A percentile compares a stretch with the other conserved stretches of the same genome.
Evolutionary conservation across 1,139 yeast genomes (phyloP).

Genomic region (Sugiyamaella sp.): DNA sequence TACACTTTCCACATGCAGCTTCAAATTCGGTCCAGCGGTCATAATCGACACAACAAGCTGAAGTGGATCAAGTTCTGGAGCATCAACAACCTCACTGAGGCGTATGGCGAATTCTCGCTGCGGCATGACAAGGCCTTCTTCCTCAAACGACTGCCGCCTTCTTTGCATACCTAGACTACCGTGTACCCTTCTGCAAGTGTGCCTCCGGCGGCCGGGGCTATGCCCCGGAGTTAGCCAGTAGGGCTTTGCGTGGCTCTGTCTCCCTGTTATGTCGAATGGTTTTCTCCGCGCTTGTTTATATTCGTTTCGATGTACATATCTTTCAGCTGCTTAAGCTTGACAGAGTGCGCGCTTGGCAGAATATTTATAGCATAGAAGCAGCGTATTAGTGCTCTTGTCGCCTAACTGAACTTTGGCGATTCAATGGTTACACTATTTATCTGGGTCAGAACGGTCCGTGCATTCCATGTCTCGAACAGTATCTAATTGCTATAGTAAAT

Average conservation of each 20-base stretch:
- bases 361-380: no score
- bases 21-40: constrained; percentile 59
- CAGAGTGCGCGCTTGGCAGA: no score
- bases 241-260: neutral
- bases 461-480: no score
- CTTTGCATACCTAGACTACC: neutral
- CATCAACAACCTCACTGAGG: constrained; percentile 48
- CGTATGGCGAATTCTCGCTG: constrained; percentile 51
- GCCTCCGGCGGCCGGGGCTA: constrained; percentile 4
- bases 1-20: constrained; percentile 67
- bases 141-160: constrained; percentile 23
- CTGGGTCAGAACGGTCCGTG: no score
- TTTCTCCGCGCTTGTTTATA: no score
- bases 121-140: constrained; percentile 79
- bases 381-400: no score
- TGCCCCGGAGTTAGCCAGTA: neutral
- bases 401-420: no score
- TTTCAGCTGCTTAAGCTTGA: no score
- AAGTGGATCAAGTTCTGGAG: constrained; percentile 68
- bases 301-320: no score
- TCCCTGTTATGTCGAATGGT: no score
- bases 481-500: no score
- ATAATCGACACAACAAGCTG: constrained; percentile 62
- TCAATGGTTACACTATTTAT: no score
- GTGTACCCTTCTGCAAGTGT: neutral